phyloP scores from a whole-genome alignment of 371 early-diverging fungal genomes.

The Dinochytrium kinnereticum region DNA sequence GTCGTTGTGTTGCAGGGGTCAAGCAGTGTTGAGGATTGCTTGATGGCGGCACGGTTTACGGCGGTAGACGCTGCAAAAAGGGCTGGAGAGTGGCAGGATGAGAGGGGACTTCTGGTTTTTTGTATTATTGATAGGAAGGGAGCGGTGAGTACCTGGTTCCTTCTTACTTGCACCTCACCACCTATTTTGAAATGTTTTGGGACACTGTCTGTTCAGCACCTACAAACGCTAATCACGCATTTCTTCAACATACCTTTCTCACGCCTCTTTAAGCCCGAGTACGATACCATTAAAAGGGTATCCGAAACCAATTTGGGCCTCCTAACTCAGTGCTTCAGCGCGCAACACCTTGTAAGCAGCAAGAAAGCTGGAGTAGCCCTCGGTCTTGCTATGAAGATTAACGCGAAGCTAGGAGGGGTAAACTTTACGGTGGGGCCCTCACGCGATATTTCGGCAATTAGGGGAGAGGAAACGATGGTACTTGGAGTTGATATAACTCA shows the following conservation, averaged over 20 bases:
- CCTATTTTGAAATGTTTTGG: too few species aligned
- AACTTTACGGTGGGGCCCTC: slow-evolving; percentile 39
- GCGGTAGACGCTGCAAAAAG: background rate
- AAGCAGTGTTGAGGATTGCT: background rate
- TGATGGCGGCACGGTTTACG: slow-evolving; percentile 4
- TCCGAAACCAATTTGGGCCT: slow-evolving; percentile 86
- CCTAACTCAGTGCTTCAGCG: slow-evolving; percentile 87
- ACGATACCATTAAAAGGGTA: slow-evolving; percentile 90
- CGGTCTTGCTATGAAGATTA: slow-evolving; percentile 57
- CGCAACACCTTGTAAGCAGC: background rate
- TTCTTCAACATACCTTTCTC: too few species aligned
- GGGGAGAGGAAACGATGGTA: slow-evolving; percentile 68
- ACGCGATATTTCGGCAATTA: slow-evolving; percentile 42
- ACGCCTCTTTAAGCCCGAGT: slow-evolving; percentile 63
- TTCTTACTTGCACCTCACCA: slow-evolving; percentile 25
- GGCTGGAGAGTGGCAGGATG: slow-evolving; percentile 35
- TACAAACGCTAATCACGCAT: too few species aligned
- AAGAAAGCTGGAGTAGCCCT: slow-evolving; percentile 22
- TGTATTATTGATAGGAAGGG: slow-evolving; percentile 31
- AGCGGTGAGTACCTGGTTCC: slow-evolving; percentile 25
- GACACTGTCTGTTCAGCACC: too few species aligned
- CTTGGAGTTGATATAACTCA: slow-evolving; percentile 86
- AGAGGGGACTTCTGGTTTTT: slow-evolving; percentile 26
- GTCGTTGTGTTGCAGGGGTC: background rate
- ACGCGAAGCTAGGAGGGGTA: slow-evolving; percentile 52